Conservation (phyloP, 164 flowering plant species). For the Annona cherimola region DNA sequence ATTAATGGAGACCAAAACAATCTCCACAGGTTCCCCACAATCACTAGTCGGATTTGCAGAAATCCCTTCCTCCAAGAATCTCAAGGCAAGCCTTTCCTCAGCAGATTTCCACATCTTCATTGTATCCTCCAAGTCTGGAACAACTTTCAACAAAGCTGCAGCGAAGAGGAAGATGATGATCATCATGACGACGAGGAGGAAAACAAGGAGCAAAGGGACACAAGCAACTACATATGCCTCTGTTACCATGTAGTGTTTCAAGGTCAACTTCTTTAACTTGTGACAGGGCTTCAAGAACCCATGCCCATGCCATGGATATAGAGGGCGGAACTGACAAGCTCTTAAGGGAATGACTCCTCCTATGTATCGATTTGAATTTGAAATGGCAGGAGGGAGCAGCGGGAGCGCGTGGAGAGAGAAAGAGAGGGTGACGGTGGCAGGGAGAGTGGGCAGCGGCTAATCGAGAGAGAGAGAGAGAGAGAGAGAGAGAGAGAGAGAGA, state of each 20-base stretch:
- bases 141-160: slow-evolving; percentile 3
- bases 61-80: slow-evolving; percentile 5
- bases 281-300: slow-evolving; percentile 10
- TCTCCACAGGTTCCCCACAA: not conserved
- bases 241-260: slow-evolving; percentile 1
- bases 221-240: not conserved
- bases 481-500: no score
- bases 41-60: not conserved
- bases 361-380: no score
- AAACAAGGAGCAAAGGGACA: not conserved
- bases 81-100: slow-evolving; percentile 9
- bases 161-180: not conserved
- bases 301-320: slow-evolving; percentile 8
- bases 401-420: no score
- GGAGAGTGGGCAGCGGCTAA: no score
- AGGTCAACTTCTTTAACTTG: not conserved
- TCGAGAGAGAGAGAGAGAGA: no score
- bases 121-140: not conserved
- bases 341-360: no score
- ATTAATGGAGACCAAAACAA: no score
- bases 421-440: no score
- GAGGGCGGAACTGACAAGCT: not conserved
- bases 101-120: not conserved
- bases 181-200: not conserved
- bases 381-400: no score